A percentile compares a stretch with the other conserved stretches of the same genome.
These are phyloP conservation scores for Sarcomyxa edulis DNA, from an alignment of 768 basidiomycete genomes.

Conservation along the genomic window DNA sequence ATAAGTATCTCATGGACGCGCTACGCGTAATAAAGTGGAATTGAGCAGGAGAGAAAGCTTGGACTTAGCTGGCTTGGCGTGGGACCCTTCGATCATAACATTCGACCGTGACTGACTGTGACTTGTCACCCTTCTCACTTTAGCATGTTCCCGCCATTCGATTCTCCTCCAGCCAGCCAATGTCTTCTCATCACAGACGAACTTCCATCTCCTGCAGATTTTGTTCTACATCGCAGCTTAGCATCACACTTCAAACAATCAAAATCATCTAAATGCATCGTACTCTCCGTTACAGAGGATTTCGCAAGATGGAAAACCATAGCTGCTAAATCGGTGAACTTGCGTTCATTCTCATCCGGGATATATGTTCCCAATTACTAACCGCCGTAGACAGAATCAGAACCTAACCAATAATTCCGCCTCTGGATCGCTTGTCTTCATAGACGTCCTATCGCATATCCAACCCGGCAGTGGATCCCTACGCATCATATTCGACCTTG, in stretches of 20 bases:
- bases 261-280: conserved; percentile 27
- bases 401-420: conserved; percentile 30
- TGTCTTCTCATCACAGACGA: conserved; percentile 67
- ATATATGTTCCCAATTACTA: no score
- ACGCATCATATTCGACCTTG: conserved; percentile 29
- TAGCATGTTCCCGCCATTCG: conserved; percentile 53
- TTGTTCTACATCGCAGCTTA: conserved; percentile 56
- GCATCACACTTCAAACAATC: conserved; percentile 45
- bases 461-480: conserved; percentile 21
- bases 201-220: conserved; percentile 66
- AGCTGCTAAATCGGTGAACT: conserved; percentile 54
- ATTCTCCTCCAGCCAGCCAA: conserved; percentile 44
- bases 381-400: conserved; percentile 35
- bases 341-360: conserved; percentile 2
- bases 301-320: conserved; percentile 59
- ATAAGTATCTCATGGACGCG: no score
- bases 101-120: no score
- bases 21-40: no score
- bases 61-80: no score
- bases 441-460: conserved; percentile 44
- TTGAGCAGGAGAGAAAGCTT: no score
- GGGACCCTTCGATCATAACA: no score
- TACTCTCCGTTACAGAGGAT: conserved; percentile 56
- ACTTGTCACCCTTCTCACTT: no score
- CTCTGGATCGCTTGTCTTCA: conserved; percentile 40